Evolutionary conservation across 225 moss, liverwort and hornwort species (phyloP).

Genomic region (Takakia lepidozioides): DNA sequence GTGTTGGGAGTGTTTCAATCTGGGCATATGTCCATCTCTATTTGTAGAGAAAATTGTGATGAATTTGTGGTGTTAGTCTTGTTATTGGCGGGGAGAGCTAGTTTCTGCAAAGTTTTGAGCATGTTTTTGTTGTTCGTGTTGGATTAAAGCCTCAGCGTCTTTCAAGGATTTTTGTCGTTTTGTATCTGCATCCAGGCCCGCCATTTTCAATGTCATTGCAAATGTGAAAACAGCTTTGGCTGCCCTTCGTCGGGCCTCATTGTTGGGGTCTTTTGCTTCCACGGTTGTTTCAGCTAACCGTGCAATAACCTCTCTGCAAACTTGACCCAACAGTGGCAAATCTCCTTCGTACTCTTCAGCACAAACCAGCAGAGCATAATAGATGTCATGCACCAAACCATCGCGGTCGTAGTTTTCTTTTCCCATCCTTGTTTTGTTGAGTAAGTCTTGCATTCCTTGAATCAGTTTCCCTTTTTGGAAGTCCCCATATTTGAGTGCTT

Average conservation of each 20-base stretch:
- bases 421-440: conserved; percentile 87
- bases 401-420: conserved; percentile 95
- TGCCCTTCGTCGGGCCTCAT: conserved; percentile 41
- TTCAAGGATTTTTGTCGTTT: conserved; percentile 32
- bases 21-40: too few relatives aligned
- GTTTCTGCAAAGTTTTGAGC: too few relatives aligned
- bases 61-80: too few relatives aligned
- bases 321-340: conserved; percentile 38
- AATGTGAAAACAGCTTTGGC: conserved; percentile 46
- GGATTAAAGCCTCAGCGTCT: conserved; percentile 51
- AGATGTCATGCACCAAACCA: conserved; percentile 75
- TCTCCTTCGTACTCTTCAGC: conserved; percentile 44
- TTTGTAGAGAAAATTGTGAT: too few relatives aligned
- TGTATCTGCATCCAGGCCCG: conserved; percentile 45
- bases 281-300: conserved; percentile 35
- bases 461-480: conserved; percentile 69
- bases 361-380: conserved; percentile 66
- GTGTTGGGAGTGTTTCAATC: too few relatives aligned
- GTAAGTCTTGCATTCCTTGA: conserved; percentile 83
- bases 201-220: conserved; percentile 43
- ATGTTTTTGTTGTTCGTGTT: conserved; percentile 48
- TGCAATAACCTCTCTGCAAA: conserved; percentile 42
- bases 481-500: conserved; percentile 66
- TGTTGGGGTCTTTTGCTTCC: conserved; percentile 24
- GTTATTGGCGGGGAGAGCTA: too few relatives aligned